Percentiles rank a stretch among this genome's conserved stretches.
Evolutionary conservation across 2,329 filamentous ascomycete genomes (phyloP).

Genomic region (Dactylellina haptotyla): DNA sequence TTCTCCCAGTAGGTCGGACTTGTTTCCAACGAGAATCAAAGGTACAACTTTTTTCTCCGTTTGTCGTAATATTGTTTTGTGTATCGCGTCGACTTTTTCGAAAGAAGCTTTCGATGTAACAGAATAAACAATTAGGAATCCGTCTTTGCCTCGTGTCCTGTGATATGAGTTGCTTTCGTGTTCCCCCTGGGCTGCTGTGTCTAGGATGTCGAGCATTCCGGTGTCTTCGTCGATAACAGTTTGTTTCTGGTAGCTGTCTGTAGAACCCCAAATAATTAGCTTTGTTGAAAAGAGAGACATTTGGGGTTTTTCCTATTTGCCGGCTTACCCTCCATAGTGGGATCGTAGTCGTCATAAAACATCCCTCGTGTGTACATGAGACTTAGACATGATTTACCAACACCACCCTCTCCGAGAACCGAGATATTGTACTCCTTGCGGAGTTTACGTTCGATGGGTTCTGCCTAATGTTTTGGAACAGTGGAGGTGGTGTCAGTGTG

Average conservation of each 20-base stretch:
- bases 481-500: too few species aligned
- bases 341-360: conserved; percentile 99
- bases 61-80: conserved; percentile 95
- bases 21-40: conserved; percentile 98
- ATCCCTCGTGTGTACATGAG: conserved; percentile 95
- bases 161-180: conserved; percentile 73
- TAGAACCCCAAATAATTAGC: background rate
- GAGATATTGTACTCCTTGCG: conserved; percentile 84
- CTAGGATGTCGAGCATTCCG: conserved; percentile 93
- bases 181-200: conserved; percentile 98
- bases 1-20: conserved; percentile 95
- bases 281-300: background rate
- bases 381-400: conserved; percentile 98
- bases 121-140: conserved; percentile 95
- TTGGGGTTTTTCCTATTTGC: background rate
- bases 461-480: background rate
- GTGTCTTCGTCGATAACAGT: conserved; percentile 98
- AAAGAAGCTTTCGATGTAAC: conserved; percentile 97
- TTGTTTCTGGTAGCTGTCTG: conserved; percentile 99
- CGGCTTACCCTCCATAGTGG: conserved; percentile 90
- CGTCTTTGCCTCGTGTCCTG: conserved; percentile 93
- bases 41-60: conserved; percentile 99
- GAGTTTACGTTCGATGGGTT: background rate
- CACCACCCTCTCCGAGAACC: conserved; percentile 95
- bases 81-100: conserved; percentile 97